Percentiles rank a stretch among this genome's conserved stretches.
phyloP scores from a whole-genome alignment of 257 asterid genomes.

The Solanum neorickii region DNA sequence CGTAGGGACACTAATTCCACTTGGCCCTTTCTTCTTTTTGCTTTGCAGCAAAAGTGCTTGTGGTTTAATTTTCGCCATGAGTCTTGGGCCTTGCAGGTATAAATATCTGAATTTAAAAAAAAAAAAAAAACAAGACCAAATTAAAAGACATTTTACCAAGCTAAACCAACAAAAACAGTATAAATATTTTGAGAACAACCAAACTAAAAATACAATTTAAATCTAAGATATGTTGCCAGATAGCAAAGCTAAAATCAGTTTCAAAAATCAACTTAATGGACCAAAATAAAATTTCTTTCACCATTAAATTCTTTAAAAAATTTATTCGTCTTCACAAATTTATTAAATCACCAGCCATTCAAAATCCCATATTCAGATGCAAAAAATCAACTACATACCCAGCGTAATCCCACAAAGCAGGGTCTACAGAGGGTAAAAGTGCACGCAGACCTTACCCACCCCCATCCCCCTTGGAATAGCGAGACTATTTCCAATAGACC shows the following conservation, averaged over 20 bases:
- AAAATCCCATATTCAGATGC: not conserved
- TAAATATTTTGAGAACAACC: not conserved
- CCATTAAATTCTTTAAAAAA: not conserved
- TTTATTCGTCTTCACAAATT: not conserved
- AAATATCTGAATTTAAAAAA: not conserved
- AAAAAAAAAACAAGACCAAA: not conserved
- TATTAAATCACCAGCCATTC: not conserved
- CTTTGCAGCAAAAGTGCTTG: conserved; percentile 45
- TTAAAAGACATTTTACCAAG: not conserved
- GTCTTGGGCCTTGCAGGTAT: not conserved
- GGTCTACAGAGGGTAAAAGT: not conserved
- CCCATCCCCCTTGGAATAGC: not conserved
- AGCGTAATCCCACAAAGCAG: not conserved
- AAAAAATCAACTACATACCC: not conserved
- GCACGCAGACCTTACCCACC: not conserved
- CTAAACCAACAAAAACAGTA: not conserved
- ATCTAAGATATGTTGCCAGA: not conserved
- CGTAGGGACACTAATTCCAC: conserved; percentile 22
- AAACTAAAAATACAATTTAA: not conserved
- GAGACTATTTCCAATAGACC: not conserved
- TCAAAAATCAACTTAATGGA: not conserved
- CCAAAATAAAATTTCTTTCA: not conserved
- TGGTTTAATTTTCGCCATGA: conserved; percentile 45
- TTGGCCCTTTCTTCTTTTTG: conserved; percentile 43
- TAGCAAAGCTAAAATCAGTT: not conserved